Evolutionary conservation across 1,284 basidiomycete species (phyloP), one percentile per base, ranked within the genome.

Genomic region (Ustilago sp.): DNA sequence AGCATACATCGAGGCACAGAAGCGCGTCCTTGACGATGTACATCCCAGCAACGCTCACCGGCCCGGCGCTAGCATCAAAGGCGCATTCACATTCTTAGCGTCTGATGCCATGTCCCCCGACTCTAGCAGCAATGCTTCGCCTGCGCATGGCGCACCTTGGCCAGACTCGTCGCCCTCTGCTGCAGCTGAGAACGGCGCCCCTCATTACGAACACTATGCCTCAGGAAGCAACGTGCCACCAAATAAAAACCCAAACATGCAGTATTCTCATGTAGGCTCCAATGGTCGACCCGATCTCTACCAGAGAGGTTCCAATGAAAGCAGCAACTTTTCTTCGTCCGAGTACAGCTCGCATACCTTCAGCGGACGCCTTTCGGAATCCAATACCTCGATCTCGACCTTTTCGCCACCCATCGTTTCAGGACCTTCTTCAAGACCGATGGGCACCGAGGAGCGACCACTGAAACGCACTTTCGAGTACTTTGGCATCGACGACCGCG

Each of bases 1-100:
- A 5, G 72, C 78, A 0, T 77, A 80, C 52, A 71, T 80, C 13
- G 75, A 71, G 47, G 74, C 78, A 3, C 64, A 78, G 58, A 68
- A 68, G 53, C 68, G 68, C 7, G 63, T 54, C 19, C 55, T 70
- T 11, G 63, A 68, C 48, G 61, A 74, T 9, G 17, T 50, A 9
- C 67, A 64, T 28, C 41, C 52, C 28, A n/a, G 2, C 36, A 47
- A 67, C 38, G 19, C 0, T 1, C 17, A 31, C 17, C 56, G 52
- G 9, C 60, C 60, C 12, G 13, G 34, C 34, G 17, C 36, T 56
- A 57, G 32, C n/a, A 54, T 48, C 34, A 64, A 72, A 34, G 43
- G 32, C 7, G 51, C 56, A 32, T 67, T 63, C 53, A 57, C 63
- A 1, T 66, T 67, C 31, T 47, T 60, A 11, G 38, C 69, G 11